These are phyloP conservation scores for Yarrowia sp. DNA, from an alignment of 805 yeast species.

Conservation along the genomic window DNA sequence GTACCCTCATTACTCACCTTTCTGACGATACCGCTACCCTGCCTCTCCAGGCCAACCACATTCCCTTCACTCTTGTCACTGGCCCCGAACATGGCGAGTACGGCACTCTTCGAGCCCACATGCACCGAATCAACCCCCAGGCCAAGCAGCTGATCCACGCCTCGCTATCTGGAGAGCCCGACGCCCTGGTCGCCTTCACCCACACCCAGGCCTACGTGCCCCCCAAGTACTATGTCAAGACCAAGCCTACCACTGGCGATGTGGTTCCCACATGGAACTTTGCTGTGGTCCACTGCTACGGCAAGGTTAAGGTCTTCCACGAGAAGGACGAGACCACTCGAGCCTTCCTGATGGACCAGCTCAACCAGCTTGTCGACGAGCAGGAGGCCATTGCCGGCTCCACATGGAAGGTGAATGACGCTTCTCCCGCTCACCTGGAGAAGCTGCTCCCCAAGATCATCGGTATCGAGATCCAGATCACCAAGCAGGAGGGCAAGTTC, in stretches of 20 bases:
- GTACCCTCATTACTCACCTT: constrained; percentile 42
- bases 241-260: constrained; percentile 54
- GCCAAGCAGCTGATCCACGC: constrained; percentile 28
- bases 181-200: constrained; percentile 52
- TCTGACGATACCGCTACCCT: constrained; percentile 35
- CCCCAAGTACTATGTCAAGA: constrained; percentile 56
- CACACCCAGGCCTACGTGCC: constrained; percentile 49
- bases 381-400: constrained; percentile 42
- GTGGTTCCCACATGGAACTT: constrained; percentile 72
- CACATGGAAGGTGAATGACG: constrained; percentile 56
- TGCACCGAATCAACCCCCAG: constrained; percentile 54
- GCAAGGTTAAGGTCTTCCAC: constrained; percentile 44
- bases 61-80: constrained; percentile 49
- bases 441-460: constrained; percentile 49
- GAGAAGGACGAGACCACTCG: constrained; percentile 39
- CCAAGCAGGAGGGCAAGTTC: constrained; percentile 49
- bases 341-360: constrained; percentile 46
- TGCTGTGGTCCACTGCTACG: constrained; percentile 54
- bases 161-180: constrained; percentile 32
- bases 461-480: constrained; percentile 54
- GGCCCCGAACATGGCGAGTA: constrained; percentile 40
- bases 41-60: constrained; percentile 49
- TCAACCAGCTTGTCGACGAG: constrained; percentile 46
- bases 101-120: constrained; percentile 47
- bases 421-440: constrained; percentile 49